Evolutionary conservation across 1,284 basidiomycete species (phyloP).

Genomic region (Kwoniella shivajii): DNA sequence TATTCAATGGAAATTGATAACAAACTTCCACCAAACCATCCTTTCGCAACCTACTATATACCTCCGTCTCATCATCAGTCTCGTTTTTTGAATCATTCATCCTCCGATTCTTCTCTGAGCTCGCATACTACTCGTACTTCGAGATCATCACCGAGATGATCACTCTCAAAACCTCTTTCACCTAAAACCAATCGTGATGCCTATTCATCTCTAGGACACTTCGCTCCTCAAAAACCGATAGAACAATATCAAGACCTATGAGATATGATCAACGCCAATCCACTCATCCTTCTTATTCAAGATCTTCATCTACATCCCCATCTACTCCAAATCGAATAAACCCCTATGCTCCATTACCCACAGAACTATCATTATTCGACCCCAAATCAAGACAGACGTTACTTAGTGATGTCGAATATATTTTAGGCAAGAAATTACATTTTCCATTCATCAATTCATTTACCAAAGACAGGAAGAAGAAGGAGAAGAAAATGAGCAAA

Average conservation of each 20-base stretch:
- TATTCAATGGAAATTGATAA: background rate
- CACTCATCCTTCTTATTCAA: conserved; percentile 1
- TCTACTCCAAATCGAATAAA: background rate
- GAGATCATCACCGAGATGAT: conserved; percentile 5
- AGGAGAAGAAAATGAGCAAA: conserved; percentile 3
- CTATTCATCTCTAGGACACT: background rate
- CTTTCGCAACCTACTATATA: conserved; percentile 25
- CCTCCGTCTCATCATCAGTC: background rate
- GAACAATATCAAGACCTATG: background rate
- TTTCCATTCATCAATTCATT: conserved; percentile 30
- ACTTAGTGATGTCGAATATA: conserved; percentile 33
- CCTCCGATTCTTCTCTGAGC: background rate
- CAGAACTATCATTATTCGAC: conserved; percentile 35
- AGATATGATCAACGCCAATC: background rate
- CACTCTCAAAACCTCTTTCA: conserved; percentile 10
- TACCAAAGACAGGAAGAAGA: conserved; percentile 9
- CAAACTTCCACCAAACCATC: conserved; percentile 19
- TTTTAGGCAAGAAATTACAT: conserved; percentile 33
- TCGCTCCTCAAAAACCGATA: conserved; percentile 1
- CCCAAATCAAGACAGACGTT: conserved; percentile 25
- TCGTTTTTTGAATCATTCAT: background rate
- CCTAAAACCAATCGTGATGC: background rate
- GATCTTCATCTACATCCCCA: background rate
- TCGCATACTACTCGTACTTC: background rate
- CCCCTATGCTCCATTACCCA: no score